Conservation (phyloP, 305 asterid genomes). For the Fraxinus ornus region DNA sequence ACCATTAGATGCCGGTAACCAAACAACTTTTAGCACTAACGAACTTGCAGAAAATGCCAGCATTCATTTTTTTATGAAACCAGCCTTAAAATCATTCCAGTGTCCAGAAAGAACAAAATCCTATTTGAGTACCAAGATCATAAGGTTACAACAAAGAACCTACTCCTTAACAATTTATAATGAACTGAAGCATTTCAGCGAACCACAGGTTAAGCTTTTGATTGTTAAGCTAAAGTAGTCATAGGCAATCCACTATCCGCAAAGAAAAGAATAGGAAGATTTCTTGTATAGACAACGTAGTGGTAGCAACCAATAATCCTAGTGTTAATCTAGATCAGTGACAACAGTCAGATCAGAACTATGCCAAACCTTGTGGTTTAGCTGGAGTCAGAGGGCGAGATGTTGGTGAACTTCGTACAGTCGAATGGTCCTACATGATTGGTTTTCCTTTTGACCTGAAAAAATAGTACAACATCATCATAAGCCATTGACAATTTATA, state of each 20-base stretch:
- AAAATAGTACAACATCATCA: constrained; percentile 24
- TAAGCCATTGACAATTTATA: constrained; percentile 11
- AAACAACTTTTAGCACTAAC: not conserved
- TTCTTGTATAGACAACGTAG: not conserved
- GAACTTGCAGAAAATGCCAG: not conserved
- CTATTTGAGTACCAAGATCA: not conserved
- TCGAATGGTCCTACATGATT: constrained; percentile 76
- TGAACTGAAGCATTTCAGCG: constrained; percentile 7
- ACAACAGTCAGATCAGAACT: constrained; percentile 28
- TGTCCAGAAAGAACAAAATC: constrained; percentile 2
- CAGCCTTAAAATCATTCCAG: not conserved
- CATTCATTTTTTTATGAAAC: not conserved
- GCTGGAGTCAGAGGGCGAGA: constrained; percentile 38
- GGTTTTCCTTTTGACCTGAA: constrained; percentile 81
- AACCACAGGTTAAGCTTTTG: not conserved
- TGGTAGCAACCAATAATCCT: constrained; percentile 11
- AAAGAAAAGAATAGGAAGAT: not conserved
- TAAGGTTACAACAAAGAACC: not conserved
- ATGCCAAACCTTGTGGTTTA: constrained; percentile 35
- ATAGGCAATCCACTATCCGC: not conserved
- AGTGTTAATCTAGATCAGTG: constrained; percentile 28
- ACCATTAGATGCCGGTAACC: not conserved
- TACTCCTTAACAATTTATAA: not conserved
- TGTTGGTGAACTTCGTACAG: constrained; percentile 68
- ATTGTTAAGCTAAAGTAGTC: not conserved